Evolutionary conservation across 2,329 filamentous ascomycete species (phyloP).

Genomic region (Botrytis tulipae): DNA sequence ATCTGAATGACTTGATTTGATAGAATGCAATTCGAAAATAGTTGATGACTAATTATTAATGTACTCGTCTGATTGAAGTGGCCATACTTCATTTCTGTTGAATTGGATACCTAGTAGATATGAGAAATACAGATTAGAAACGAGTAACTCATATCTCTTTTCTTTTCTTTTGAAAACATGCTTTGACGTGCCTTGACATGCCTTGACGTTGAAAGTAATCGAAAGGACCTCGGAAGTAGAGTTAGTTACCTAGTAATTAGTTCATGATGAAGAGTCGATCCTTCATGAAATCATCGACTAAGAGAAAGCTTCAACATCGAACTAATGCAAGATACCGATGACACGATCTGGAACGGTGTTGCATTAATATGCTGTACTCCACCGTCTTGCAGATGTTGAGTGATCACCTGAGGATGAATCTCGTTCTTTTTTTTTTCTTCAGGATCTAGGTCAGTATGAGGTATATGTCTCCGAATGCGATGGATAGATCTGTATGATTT

Average conservation of each 20-base stretch:
- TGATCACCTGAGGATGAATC: constrained; percentile 5
- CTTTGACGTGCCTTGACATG: neutral
- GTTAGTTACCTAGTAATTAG: neutral
- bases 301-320: constrained; percentile 4
- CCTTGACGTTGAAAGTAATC: neutral
- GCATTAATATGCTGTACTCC: constrained; percentile 10
- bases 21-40: neutral
- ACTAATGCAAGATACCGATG: constrained; percentile 19
- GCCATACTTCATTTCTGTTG: neutral
- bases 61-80: neutral
- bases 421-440: neutral
- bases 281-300: neutral
- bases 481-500: neutral
- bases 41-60: neutral
- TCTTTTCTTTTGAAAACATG: neutral
- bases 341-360: constrained; percentile 5
- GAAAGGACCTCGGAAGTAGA: neutral
- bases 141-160: no score
- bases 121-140: no score
- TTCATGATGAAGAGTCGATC: neutral
- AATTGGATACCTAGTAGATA: neutral
- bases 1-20: no score
- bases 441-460: no score
- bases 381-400: constrained; percentile 18
- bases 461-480: neutral